Evolutionary conservation across 345 rosid species (phyloP).

Genomic region (Gossypium australe): DNA sequence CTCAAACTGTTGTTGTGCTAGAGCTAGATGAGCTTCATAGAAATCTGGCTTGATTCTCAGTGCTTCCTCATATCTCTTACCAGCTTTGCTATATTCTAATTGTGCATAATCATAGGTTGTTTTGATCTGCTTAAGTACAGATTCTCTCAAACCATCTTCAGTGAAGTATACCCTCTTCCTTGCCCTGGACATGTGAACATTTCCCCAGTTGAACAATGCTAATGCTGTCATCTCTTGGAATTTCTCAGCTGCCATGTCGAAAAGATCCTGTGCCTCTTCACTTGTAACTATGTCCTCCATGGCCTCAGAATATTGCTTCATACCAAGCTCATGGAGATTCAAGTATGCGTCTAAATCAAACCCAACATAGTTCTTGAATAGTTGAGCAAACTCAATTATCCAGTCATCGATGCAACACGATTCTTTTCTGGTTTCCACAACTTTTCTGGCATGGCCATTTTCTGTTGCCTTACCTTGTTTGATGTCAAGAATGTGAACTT

Average conservation of each 20-base stretch:
- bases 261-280: slow-evolving; percentile 73
- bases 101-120: slow-evolving; percentile 54
- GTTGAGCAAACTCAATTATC: slow-evolving; percentile 72
- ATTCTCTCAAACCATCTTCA: slow-evolving; percentile 53
- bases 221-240: slow-evolving; percentile 87
- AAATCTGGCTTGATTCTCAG: slow-evolving; percentile 74
- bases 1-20: slow-evolving; percentile 81
- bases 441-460: slow-evolving; percentile 32
- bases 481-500: slow-evolving; percentile 9
- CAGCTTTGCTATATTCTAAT: slow-evolving; percentile 50
- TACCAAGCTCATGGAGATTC: slow-evolving; percentile 76
- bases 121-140: slow-evolving; percentile 44
- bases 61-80: slow-evolving; percentile 69
- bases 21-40: slow-evolving; percentile 61
- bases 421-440: slow-evolving; percentile 26
- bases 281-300: slow-evolving; percentile 89
- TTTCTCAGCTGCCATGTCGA: slow-evolving; percentile 62
- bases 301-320: slow-evolving; percentile 80
- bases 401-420: slow-evolving; percentile 60
- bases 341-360: slow-evolving; percentile 59
- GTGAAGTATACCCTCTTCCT: slow-evolving; percentile 56
- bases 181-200: slow-evolving; percentile 79
- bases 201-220: slow-evolving; percentile 87
- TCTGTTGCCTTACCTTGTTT: slow-evolving; percentile 11
- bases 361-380: slow-evolving; percentile 75